Base-by-base conservation (phyloP, 2,329 filamentous ascomycete species). In the Phyllosticta citriasiana region DNA sequence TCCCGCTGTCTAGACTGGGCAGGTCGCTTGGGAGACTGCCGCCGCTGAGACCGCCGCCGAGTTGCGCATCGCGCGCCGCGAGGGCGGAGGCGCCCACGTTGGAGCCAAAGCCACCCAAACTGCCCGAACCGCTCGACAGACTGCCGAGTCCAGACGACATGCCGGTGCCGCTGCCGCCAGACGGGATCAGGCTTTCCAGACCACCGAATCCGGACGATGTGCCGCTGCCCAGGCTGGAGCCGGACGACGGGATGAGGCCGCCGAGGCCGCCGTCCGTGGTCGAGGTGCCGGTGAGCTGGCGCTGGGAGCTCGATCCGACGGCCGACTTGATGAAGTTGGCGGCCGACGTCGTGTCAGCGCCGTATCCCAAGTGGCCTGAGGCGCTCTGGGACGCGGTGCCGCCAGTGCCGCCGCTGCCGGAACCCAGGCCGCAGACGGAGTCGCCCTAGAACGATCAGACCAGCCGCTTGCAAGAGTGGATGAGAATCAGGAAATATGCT, bases 241-340 rank as follows among this genome's bases (percentile, higher is more conserved):
- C 26, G 7, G 26, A 27, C 4, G 26, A 27, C 26, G 26, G 26
- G 26, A 27, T 27, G 27, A 40, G 33, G 2, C 33, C 33, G 33
- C 33, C 33, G 33, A 40, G 33, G 12, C 33, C 40, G 16, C 40
- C 6, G n/a, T 16, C 40, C 14, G 40, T 47, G 12, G 40, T n/a
- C 40, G 16, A 16, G 6, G n/a, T 7, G 16, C 40, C 40, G 40
- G n/a, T n/a, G 40, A 47, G 40, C 40, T 47, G 6, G 14, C 40
- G 40, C 40, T n/a, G 19, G 12, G 40, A 47, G 40, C 40, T 47
- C 40, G 40, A 47, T 16, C 26, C 57, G 10, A 12, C 57, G n/a
- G n/a, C 27, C 10, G 35, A 25, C 26, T 60, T 53, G 12, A 60
- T 60, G 53, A 60, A 60, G 24, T 55, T 60, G 3, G 58, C 58